Conservation (phyloP, 352 stramenopile species). For the Plasmopara halstedii region DNA sequence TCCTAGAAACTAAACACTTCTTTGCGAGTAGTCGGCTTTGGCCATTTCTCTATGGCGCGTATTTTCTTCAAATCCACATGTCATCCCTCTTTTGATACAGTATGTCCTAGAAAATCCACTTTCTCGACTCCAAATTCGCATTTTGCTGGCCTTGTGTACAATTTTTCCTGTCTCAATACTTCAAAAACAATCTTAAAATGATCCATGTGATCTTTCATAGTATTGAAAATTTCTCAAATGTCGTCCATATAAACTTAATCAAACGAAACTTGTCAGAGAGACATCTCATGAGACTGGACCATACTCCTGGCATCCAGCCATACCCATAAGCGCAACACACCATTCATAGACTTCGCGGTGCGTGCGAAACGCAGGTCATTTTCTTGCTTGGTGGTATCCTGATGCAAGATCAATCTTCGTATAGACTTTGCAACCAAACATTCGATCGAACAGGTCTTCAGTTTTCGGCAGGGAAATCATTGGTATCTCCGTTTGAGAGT, state of each 20-base stretch:
- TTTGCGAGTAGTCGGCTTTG: too few species aligned
- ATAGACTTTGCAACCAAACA: too few species aligned
- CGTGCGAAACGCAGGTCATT: too few species aligned
- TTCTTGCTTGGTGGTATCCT: too few species aligned
- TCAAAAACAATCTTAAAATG: slow-evolving; percentile 19
- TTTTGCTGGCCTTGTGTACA: slow-evolving; percentile 2
- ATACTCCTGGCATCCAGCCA: slow-evolving; percentile 33
- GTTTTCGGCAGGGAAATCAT: too few species aligned
- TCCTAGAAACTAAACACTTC: too few species aligned
- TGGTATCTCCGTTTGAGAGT: too few species aligned
- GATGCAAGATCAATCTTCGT: too few species aligned
- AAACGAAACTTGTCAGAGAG: slow-evolving; percentile 21
- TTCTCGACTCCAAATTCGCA: too few species aligned
- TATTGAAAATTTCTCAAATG: slow-evolving; percentile 24
- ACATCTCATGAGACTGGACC: slow-evolving; percentile 27
- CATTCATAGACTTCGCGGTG: slow-evolving; percentile 1
- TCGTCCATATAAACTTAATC: slow-evolving; percentile 34
- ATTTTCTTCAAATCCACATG: slow-evolving; percentile 13
- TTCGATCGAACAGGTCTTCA: too few species aligned
- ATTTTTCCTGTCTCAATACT: slow-evolving; percentile 11
- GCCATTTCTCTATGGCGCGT: neutral
- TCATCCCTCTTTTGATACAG: neutral
- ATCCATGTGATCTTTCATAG: slow-evolving; percentile 9
- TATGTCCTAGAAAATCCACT: slow-evolving; percentile 2
- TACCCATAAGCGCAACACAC: slow-evolving; percentile 30